These are phyloP conservation scores for Lycium barbarum DNA, from an alignment of 257 asterid species.

Conservation along the genomic window DNA sequence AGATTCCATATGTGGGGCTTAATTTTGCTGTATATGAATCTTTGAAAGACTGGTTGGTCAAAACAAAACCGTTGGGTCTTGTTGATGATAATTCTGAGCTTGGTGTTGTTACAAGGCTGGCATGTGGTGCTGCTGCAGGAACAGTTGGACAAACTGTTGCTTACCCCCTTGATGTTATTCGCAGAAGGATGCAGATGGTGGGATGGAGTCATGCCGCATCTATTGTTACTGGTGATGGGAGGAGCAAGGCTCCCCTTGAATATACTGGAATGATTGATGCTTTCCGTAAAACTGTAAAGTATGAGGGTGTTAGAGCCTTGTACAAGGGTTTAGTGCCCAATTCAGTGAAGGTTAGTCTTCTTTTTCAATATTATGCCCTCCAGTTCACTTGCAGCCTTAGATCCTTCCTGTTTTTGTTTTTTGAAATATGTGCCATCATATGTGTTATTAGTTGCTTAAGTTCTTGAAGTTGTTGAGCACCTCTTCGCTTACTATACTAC, in stretches of 20 bases:
- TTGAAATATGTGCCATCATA: not conserved
- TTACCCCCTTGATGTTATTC: conserved; percentile 95
- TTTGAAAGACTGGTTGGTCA: conserved; percentile 82
- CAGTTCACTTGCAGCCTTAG: not conserved
- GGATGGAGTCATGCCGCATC: conserved; percentile 96
- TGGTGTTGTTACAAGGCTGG: conserved; percentile 85
- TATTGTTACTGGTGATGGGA: conserved; percentile 81
- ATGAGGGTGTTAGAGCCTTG: conserved; percentile 88
- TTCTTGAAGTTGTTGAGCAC: conserved; percentile 5
- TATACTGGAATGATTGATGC: conserved; percentile 95
- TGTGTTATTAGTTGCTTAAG: not conserved
- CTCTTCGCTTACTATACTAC: not conserved
- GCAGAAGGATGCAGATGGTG: conserved; percentile 99
- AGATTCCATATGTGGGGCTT: conserved; percentile 98
- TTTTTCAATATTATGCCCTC: not conserved
- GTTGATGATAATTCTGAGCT: conserved; percentile 73
- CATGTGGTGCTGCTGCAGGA: conserved; percentile 97
- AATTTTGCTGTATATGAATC: conserved; percentile 98
- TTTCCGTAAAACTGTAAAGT: conserved; percentile 88
- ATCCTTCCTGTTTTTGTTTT: not conserved
- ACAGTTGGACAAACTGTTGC: conserved; percentile 99
- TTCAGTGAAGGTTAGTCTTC: conserved; percentile 87
- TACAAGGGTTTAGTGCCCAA: conserved; percentile 98
- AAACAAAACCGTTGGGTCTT: conserved; percentile 68
- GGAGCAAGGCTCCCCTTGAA: conserved; percentile 67